Conservation (phyloP, 805 yeast species). For the Peterozyma xylosa region DNA sequence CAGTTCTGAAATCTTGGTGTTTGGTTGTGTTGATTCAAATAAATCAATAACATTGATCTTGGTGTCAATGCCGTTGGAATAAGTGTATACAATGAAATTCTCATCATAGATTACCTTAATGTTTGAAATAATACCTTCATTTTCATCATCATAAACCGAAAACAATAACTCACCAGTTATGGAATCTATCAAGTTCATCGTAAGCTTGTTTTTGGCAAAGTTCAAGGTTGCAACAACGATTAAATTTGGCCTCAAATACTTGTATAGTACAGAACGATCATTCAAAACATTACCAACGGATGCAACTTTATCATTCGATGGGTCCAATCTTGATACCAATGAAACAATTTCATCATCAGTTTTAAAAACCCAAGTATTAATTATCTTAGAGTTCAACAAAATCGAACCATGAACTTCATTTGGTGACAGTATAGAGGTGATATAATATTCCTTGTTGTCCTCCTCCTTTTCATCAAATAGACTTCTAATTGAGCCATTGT, state of each 20-base stretch:
- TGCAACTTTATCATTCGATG: conserved; percentile 32
- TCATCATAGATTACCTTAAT: conserved; percentile 64
- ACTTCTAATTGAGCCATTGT: neutral
- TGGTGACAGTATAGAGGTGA: neutral
- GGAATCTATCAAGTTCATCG: conserved; percentile 53
- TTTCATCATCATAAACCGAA: conserved; percentile 30
- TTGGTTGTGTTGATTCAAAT: conserved; percentile 57
- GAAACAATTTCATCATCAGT: conserved; percentile 30
- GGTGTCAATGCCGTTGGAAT: conserved; percentile 42
- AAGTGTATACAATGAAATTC: conserved; percentile 73
- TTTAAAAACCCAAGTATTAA: neutral
- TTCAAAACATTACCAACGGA: conserved; percentile 64
- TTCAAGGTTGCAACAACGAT: conserved; percentile 37
- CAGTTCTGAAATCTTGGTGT: conserved; percentile 26
- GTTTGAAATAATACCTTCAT: conserved; percentile 33
- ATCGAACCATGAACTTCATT: neutral
- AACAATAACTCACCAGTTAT: conserved; percentile 60
- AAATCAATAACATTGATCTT: conserved; percentile 70
- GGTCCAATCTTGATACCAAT: conserved; percentile 26
- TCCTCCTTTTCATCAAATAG: neutral
- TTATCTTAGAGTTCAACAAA: neutral
- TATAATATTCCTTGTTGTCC: neutral
- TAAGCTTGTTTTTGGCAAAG: conserved; percentile 22
- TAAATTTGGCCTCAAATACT: conserved; percentile 69
- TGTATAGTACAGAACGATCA: conserved; percentile 71